Percentiles rank a stretch among this genome's conserved stretches.
Conservation (phyloP, 768 basidiomycete genomes). For the Naematelia aurantialba region DNA sequence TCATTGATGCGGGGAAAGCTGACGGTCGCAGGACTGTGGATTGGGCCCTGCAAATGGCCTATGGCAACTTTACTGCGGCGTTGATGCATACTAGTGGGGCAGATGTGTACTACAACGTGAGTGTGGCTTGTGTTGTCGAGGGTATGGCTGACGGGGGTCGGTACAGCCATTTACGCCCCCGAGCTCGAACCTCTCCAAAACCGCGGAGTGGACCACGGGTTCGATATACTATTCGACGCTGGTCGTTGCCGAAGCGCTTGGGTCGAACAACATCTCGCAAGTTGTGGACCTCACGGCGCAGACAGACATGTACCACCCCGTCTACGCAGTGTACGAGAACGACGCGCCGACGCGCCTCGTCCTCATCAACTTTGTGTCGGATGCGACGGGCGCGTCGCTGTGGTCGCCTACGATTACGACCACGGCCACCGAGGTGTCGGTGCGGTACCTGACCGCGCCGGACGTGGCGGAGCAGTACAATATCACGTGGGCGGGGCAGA, state of each 20-base stretch:
- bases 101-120: constrained; percentile 58
- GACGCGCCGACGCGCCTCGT: constrained; percentile 61
- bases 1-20: neutral
- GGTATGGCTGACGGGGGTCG: neutral
- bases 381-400: constrained; percentile 58
- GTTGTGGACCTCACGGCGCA: constrained; percentile 61
- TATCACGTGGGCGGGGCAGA: constrained; percentile 75
- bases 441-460: constrained; percentile 55
- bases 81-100: constrained; percentile 57
- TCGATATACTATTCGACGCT: constrained; percentile 71
- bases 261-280: constrained; percentile 62
- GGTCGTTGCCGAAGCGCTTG: constrained; percentile 66
- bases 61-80: constrained; percentile 57
- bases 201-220: constrained; percentile 69
- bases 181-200: constrained; percentile 58
- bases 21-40: constrained; percentile 55
- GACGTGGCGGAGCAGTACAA: constrained; percentile 62
- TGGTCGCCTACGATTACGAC: constrained; percentile 56
- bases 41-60: constrained; percentile 61
- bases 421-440: constrained; percentile 39
- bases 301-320: constrained; percentile 59
- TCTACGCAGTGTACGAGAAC: constrained; percentile 71
- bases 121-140: constrained; percentile 26
- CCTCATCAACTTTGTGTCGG: constrained; percentile 70
- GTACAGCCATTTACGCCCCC: constrained; percentile 58